Evolutionary conservation across 2,329 filamentous ascomycete species (phyloP).

Genomic region (Colletotrichum horii): DNA sequence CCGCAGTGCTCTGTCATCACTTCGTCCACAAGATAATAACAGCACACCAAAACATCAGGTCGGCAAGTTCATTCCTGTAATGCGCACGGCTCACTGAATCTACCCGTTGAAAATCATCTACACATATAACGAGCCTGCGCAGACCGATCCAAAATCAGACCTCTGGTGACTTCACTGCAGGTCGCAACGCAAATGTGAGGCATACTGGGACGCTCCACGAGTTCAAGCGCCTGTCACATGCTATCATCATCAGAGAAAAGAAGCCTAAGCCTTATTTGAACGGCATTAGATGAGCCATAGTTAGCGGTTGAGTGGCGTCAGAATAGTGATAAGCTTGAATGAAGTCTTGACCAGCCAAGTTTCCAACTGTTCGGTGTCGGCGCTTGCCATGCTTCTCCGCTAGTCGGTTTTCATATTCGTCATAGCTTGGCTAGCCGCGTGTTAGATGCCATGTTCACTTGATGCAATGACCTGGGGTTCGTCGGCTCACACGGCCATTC

Average conservation of each 20-base stretch:
- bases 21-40: neutral
- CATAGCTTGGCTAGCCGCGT: rapidly evolving
- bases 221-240: neutral
- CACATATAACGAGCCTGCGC: neutral
- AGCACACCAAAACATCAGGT: neutral
- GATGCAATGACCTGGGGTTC: neutral
- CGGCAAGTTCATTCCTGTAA: neutral
- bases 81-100: neutral
- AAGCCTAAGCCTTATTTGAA: neutral
- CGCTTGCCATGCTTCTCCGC: neutral
- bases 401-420: neutral
- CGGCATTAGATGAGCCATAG: neutral
- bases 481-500: neutral
- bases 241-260: neutral
- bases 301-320: neutral
- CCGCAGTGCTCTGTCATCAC: neutral
- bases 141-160: neutral
- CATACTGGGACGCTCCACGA: neutral
- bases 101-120: neutral
- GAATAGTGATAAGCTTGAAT: neutral
- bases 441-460: neutral
- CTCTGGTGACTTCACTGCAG: neutral
- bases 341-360: neutral
- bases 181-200: neutral
- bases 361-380: neutral